A percentile compares a stretch with the other conserved stretches of the same genome.
Conservation (phyloP, 2,329 filamentous ascomycete species). For the Fusarium decemcellulare region DNA sequence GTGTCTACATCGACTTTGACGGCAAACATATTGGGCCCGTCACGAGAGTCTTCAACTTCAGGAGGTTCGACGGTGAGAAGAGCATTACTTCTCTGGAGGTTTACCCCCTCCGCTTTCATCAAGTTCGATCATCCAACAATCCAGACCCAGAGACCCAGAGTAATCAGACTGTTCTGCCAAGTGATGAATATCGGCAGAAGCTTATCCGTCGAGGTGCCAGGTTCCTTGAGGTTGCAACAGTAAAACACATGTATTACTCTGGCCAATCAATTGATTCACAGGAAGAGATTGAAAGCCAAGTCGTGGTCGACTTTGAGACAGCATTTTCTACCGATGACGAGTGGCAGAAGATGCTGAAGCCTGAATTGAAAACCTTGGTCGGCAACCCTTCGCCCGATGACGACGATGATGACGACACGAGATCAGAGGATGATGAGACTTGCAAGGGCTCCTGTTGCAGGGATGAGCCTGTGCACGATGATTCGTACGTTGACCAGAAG, state of each 20-base stretch:
- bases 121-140: too few species aligned
- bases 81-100: constrained; percentile 41
- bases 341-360: neutral
- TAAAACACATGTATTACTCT: constrained; percentile 49
- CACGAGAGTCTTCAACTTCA: constrained; percentile 35
- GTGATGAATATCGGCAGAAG: constrained; percentile 10
- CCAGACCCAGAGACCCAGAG: too few species aligned
- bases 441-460: neutral
- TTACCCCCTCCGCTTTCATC: constrained; percentile 43
- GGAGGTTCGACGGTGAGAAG: constrained; percentile 45
- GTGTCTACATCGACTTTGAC: constrained; percentile 47
- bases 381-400: neutral
- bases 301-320: constrained; percentile 50
- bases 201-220: constrained; percentile 39
- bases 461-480: neutral
- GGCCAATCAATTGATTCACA: constrained; percentile 39
- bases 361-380: neutral
- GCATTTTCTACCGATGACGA: constrained; percentile 30
- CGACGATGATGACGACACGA: neutral
- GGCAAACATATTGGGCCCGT: constrained; percentile 49
- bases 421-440: neutral
- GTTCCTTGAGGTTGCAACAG: constrained; percentile 33
- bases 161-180: neutral
- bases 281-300: constrained; percentile 51
- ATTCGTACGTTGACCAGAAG: neutral